Percentiles rank a stretch among this genome's conserved stretches.
Evolutionary conservation across 805 yeast species (phyloP).

Genomic region (Saccharomycopsis synnaedendra): DNA sequence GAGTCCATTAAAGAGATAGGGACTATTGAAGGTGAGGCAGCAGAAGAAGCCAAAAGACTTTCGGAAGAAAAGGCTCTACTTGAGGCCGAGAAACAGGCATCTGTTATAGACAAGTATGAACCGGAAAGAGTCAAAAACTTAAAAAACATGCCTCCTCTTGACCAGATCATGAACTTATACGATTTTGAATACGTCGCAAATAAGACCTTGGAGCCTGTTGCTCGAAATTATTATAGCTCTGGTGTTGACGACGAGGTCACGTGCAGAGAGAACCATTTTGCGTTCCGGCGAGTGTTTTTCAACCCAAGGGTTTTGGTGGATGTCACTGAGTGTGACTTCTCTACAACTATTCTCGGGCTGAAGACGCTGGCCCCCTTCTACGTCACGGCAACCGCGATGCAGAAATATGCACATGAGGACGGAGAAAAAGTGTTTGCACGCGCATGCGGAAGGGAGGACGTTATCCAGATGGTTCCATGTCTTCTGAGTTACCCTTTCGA

Average conservation of each 20-base stretch:
- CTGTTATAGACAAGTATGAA: constrained; percentile 22
- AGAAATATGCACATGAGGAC: constrained; percentile 83
- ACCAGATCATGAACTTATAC: constrained; percentile 24
- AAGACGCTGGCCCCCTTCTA: constrained; percentile 69
- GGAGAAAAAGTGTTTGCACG: constrained; percentile 82
- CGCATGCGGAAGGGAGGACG: constrained; percentile 62
- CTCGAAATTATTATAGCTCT: constrained; percentile 34
- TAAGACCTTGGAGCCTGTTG: constrained; percentile 23
- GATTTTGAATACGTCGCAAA: constrained; percentile 33
- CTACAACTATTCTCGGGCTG: constrained; percentile 51
- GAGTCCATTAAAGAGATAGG: constrained; percentile 5
- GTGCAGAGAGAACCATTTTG: constrained; percentile 31
- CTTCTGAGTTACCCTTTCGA: constrained; percentile 80
- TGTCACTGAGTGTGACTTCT: constrained; percentile 24
- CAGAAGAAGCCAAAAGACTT: not conserved
- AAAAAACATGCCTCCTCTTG: constrained; percentile 22
- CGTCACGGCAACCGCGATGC: constrained; percentile 83
- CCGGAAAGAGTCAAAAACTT: constrained; percentile 28
- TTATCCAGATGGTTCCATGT: constrained; percentile 87
- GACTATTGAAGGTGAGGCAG: not conserved
- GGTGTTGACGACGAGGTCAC: constrained; percentile 42
- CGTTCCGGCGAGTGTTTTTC: constrained; percentile 31
- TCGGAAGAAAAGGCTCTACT: not conserved
- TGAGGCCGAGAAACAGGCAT: constrained; percentile 9
- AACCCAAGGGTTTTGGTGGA: constrained; percentile 34